Evolutionary conservation across 2,329 filamentous ascomycete species (phyloP).

Genomic region (Parafenestella ontariensis): DNA sequence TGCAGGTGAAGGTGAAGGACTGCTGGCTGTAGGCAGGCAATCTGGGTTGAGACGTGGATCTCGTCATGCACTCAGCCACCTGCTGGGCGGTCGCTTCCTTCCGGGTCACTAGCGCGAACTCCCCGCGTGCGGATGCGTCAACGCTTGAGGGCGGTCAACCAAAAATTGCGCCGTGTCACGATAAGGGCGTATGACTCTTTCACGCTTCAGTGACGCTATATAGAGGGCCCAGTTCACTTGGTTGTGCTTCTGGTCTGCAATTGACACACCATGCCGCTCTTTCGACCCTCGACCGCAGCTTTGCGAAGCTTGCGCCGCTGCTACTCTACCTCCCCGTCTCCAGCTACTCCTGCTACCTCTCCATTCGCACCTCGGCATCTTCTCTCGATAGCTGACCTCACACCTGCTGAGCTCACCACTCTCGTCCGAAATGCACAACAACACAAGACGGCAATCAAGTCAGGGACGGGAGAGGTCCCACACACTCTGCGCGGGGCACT

Average conservation of each 20-base stretch:
- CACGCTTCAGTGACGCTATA: conserved; percentile 2
- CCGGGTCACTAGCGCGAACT: conserved; percentile 2
- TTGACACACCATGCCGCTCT: conserved; percentile 37
- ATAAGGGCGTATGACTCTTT: conserved; percentile 29
- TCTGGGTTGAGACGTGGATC: conserved; percentile 5
- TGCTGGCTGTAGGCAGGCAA: background rate
- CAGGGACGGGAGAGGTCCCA: conserved; percentile 62
- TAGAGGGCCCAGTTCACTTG: conserved; percentile 17
- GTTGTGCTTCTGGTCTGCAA: background rate
- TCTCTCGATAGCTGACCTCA: conserved; percentile 88
- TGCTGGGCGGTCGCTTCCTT: conserved; percentile 2
- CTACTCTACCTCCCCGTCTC: conserved; percentile 44
- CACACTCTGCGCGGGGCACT: conserved; percentile 67
- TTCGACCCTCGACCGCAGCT: conserved; percentile 39
- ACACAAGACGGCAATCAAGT: conserved; percentile 80
- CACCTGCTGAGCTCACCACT: conserved; percentile 76
- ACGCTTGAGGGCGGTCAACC: conserved; percentile 21
- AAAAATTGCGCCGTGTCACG: conserved; percentile 19
- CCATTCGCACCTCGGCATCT: conserved; percentile 79
- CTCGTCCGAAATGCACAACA: conserved; percentile 82
- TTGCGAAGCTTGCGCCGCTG: conserved; percentile 42
- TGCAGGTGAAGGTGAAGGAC: conserved; percentile 2
- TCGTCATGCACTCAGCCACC: conserved; percentile 28
- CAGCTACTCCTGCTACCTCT: conserved; percentile 56
- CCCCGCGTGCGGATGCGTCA: conserved; percentile 11